Base-by-base conservation (phyloP, 441 rosid species). In the Euphorbia corollata region DNA sequence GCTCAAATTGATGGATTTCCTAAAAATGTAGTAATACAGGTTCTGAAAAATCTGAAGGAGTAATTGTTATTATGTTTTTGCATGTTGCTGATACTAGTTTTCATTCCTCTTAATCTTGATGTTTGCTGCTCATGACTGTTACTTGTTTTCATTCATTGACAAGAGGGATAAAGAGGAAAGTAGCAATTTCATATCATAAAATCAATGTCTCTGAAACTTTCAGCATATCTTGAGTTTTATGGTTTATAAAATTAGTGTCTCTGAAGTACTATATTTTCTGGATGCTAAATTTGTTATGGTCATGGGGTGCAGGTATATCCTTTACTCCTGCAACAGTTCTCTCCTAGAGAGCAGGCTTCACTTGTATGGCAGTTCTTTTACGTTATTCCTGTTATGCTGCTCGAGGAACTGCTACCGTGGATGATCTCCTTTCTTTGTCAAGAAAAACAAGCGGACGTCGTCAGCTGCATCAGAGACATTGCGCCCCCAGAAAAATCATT, bases 391-490 rank as follows among this genome's bases (percentile, higher is more conserved):
- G 75, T 82, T 65, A 75, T 80, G 63, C 77, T 87, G 72, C 76
- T 90, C 36, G 82, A 81, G 81, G 85, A 78, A 32, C 68, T 84
- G 61, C 71, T 87, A 61, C 92, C 90, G 18, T 87, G 92, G 97
- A 76, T 86, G 79, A 70, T 80, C 62, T 81, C 87, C 64, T 87
- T 78, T 73, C 74, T 85, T 69, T 69, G 76, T 68, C 78, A 78
- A 56, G 67, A 74, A 5, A 85, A 85, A 68, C 77, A 70, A 73
- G 59, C 53, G 53, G 83, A 84, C n/a, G 73, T 80, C 63, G 67
- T 10, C 53, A 36, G 45, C 53, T 85, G 83, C 70, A 61, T 90
- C 3, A 65, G 57, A 75, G 72, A 82, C 70, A 75, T 79, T 70
- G 69, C 79, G 54, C 85, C 91, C 1, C 59, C 81, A 34, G 89